A percentile compares a stretch with the other conserved stretches of the same genome.
Evolutionary conservation across 73 alveolate species (phyloP).

Genomic region (Tetrahymena elliotti): DNA sequence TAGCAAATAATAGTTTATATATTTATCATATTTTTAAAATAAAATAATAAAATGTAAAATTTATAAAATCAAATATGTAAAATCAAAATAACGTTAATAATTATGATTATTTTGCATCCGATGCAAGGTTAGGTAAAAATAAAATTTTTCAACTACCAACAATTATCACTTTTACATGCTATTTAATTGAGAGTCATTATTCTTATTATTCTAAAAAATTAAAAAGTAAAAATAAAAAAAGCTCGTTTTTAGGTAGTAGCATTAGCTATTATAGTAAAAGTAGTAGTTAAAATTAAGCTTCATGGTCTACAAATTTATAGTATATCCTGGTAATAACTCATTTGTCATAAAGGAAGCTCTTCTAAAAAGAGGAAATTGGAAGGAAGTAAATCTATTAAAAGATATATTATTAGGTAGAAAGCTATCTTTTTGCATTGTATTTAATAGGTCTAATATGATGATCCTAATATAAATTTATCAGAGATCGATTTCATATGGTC

Average conservation of each 20-base stretch:
- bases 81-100: neutral
- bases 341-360: constrained; percentile 39
- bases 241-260: neutral
- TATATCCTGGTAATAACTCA: constrained; percentile 57
- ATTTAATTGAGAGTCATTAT: neutral
- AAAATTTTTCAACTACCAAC: neutral
- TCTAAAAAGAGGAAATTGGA: constrained; percentile 51
- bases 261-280: neutral
- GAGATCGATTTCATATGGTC: constrained; percentile 46
- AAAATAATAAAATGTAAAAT: too few relatives aligned
- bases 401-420: neutral
- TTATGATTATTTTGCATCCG: neutral
- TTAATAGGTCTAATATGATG: neutral
- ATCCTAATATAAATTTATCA: neutral
- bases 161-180: neutral
- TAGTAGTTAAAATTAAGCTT: neutral
- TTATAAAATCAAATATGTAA: too few relatives aligned
- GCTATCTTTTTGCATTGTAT: neutral
- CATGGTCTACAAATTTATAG: constrained; percentile 10
- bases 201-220: neutral
- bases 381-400: constrained; percentile 39
- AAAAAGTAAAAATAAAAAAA: too few relatives aligned
- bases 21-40: too few relatives aligned
- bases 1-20: too few relatives aligned
- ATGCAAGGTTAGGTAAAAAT: neutral